Percentiles rank a stretch among this genome's conserved stretches.
Conservation (phyloP, 441 rosid species). For the Aleurites moluccanus region DNA sequence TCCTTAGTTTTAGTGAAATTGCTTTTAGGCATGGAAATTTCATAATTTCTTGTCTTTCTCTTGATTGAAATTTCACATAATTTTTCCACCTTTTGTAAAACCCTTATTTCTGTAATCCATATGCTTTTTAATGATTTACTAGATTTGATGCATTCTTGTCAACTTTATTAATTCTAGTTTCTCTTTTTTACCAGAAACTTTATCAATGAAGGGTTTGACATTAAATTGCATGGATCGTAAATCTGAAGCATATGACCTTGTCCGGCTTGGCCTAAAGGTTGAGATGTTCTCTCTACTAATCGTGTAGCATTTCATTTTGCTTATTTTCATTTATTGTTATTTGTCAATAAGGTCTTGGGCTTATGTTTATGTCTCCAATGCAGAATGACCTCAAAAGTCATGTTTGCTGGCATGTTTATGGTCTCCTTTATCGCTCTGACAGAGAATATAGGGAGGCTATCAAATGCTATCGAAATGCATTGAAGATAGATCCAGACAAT, state of each 20-base stretch:
- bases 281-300: slow-evolving; percentile 22
- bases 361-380: slow-evolving; percentile 32
- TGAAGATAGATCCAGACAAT: slow-evolving; percentile 97
- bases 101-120: neutral
- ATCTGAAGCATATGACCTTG: slow-evolving; percentile 97
- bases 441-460: slow-evolving; percentile 99
- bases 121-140: neutral
- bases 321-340: slow-evolving; percentile 14
- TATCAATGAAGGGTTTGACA: slow-evolving; percentile 99
- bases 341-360: slow-evolving; percentile 15
- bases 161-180: slow-evolving; percentile 5
- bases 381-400: slow-evolving; percentile 99
- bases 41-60: neutral
- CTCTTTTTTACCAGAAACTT: slow-evolving; percentile 65
- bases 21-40: neutral
- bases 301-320: slow-evolving; percentile 1
- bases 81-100: neutral
- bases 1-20: neutral
- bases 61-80: neutral
- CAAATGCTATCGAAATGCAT: slow-evolving; percentile 95
- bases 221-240: slow-evolving; percentile 99
- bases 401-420: slow-evolving; percentile 99
- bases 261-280: slow-evolving; percentile 94
- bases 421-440: slow-evolving; percentile 99
- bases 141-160: slow-evolving; percentile 10